Evolutionary conservation across 176 grass and related monocot species (phyloP).

Genomic region (Raddia distichophylla): DNA sequence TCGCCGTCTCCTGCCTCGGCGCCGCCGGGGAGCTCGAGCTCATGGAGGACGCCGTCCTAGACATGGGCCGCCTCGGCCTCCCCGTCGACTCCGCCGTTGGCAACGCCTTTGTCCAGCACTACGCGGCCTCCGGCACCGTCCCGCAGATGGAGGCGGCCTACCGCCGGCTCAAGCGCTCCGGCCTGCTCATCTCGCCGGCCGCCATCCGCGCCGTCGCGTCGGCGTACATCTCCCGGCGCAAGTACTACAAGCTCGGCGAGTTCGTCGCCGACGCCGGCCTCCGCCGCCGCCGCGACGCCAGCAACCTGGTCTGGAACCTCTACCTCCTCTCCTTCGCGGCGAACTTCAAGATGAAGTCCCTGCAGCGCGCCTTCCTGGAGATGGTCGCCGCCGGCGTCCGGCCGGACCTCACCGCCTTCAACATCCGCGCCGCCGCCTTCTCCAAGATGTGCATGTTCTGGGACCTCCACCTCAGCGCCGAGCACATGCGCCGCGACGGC

Average conservation of each 20-base stretch:
- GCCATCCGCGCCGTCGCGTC: slow-evolving; percentile 61
- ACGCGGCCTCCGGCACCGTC: slow-evolving; percentile 67
- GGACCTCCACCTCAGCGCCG: slow-evolving; percentile 79
- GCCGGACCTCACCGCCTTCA: slow-evolving; percentile 87
- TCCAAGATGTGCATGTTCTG: slow-evolving; percentile 94
- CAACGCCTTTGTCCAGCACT: slow-evolving; percentile 72
- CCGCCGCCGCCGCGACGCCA: slow-evolving; percentile 51
- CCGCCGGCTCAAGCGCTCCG: slow-evolving; percentile 60
- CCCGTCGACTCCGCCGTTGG: slow-evolving; percentile 61
- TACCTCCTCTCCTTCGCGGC: slow-evolving; percentile 84
- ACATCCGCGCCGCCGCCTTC: slow-evolving; percentile 65
- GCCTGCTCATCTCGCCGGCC: slow-evolving; percentile 54
- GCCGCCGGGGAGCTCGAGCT: slow-evolving; percentile 48
- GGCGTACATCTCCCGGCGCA: slow-evolving; percentile 60
- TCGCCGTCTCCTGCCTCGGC: slow-evolving; percentile 70
- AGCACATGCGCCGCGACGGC: slow-evolving; percentile 72
- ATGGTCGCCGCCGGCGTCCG: slow-evolving; percentile 70
- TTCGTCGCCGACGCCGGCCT: slow-evolving; percentile 65
- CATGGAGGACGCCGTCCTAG: slow-evolving; percentile 66
- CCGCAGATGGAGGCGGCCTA: slow-evolving; percentile 75
- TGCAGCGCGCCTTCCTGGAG: slow-evolving; percentile 85
- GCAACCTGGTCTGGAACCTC: slow-evolving; percentile 87
- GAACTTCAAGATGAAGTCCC: slow-evolving; percentile 95
- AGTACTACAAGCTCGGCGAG: slow-evolving; percentile 80
- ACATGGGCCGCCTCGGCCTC: slow-evolving; percentile 61